Evolutionary conservation across 371 early-diverging fungal genomes (phyloP), one percentile per base, ranked within the genome.

Genomic region (Mucor piriformis): DNA sequence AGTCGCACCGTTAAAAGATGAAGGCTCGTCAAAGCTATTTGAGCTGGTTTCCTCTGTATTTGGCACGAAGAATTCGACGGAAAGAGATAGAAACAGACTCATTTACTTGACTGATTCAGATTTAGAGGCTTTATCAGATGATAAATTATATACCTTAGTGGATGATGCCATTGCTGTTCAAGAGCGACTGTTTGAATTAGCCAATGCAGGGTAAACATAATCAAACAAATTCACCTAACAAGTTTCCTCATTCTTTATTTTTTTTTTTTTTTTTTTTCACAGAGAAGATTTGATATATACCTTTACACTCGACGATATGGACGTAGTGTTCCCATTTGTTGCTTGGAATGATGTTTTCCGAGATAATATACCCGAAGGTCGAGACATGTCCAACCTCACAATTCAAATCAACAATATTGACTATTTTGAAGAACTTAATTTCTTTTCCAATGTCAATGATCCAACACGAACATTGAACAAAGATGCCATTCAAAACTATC

Each of bases 151-250:
- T 7, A 33, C 53, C 3, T 53, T 72, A 1, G 74, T 82, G 10
- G 63, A 69, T 15, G 66, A 69, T 16, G 66, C 85, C 24, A 62
- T 85, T 16, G 70, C 64, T 12, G 77, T 87, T 47, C 87, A 88
- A 61, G 72, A 50, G 13, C 49, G 52, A 13, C 38, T 84, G 15
- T 67, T 78, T 32, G 13, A 38, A 25, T 18, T 59, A 13, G 38
- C 32, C 40, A 66, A 66, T 29, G 4, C 29, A 6, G 29, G 8
- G 29, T 29, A 38, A 40, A n/a, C n/a, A n/a, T n/a, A n/a, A n/a
- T n/a, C n/a, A n/a, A n/a, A n/a, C n/a, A n/a, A n/a, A n/a, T n/a
- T n/a, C n/a, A n/a, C n/a, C n/a, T n/a, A n/a, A n/a, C n/a, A n/a
- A 16, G 16, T 16, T n/a, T n/a, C 6, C 13, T 16, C 29, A 15